Evolutionary conservation across 176 grass and related monocot species (phyloP).

Genomic region (Oryza glumipatula): DNA sequence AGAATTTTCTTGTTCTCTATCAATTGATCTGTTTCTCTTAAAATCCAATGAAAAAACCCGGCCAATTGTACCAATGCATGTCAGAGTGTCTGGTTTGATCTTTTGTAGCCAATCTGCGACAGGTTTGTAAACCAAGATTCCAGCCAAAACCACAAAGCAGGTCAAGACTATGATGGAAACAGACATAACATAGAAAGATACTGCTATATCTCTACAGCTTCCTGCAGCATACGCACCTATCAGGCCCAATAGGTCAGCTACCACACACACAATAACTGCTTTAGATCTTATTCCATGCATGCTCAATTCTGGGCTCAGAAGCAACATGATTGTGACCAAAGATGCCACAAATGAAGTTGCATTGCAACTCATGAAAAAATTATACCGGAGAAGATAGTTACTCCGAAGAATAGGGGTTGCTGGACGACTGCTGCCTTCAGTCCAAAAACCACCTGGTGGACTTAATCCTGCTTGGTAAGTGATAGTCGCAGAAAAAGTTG

Average conservation of each 20-base stretch:
- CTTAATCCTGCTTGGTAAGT: conserved; percentile 58
- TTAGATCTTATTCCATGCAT: conserved; percentile 44
- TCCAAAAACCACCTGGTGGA: conserved; percentile 59
- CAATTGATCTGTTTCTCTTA: not conserved
- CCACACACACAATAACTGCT: conserved; percentile 40
- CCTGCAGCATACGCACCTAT: conserved; percentile 51
- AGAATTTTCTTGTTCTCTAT: not conserved
- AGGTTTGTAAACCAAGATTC: not conserved
- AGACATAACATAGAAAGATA: conserved; percentile 29
- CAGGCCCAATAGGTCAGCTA: conserved; percentile 27
- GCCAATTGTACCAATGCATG: not conserved
- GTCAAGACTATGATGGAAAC: conserved; percentile 28
- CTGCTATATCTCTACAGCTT: conserved; percentile 11
- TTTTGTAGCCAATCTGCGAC: conserved; percentile 5
- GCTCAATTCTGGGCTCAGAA: conserved; percentile 51
- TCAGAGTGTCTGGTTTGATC: not conserved
- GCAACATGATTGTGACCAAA: conserved; percentile 55
- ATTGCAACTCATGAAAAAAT: conserved; percentile 43
- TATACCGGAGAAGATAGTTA: conserved; percentile 5
- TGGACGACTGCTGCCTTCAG: conserved; percentile 17
- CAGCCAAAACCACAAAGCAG: conserved; percentile 31
- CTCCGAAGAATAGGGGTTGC: conserved; percentile 48
- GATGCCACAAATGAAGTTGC: conserved; percentile 55
- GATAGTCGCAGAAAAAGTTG: conserved; percentile 45
- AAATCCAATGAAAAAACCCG: not conserved